Evolutionary conservation across 129 eudicot species (phyloP), one percentile per base, ranked within the genome.

Genomic region (Calendula officinalis): DNA sequence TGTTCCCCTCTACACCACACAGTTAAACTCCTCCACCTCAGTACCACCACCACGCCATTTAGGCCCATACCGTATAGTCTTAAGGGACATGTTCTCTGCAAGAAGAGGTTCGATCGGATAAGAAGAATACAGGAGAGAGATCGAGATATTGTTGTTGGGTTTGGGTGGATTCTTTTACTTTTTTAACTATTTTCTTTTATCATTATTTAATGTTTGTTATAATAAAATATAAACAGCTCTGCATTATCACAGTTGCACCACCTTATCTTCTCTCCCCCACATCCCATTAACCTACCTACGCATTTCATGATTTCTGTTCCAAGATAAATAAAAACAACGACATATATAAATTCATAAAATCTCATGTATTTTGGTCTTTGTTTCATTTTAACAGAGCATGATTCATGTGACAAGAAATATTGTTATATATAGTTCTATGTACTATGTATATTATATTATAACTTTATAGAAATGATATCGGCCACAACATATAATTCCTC

Each of bases 61-160:
- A n/a, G n/a, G n/a, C n/a, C n/a, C n/a, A n/a, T n/a, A n/a, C n/a
- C n/a, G n/a, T n/a, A n/a, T n/a, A n/a, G n/a, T n/a, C n/a, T n/a
- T n/a, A n/a, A n/a, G 83, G 60, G 82, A 69, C 86, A 83, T 83
- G 95, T 77, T 86, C 84, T 83, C 81, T 83, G 86, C 79, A 78
- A 71, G 86, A 86, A 77, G 89, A 82, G 75, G 95, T 86, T 78
- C 89, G 84, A 80, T 80, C 58, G 81, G 85, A 86, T 86, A 83
- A 80, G 79, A 80, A 80, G 89, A 77, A 83, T 75, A 86, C 84
- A 72, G 68, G 72, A 66, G 82, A 65, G 81, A 74, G 77, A 22
- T 22, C 30, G 30, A 86, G 89, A 86, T 77, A 53, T 80, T 86
- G 81, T 72, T 86, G 89, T 86, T 83, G 82, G 80, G 60, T 83